Conservation (phyloP, 2,329 filamentous ascomycete genomes). For the Epichloe uncinata region DNA sequence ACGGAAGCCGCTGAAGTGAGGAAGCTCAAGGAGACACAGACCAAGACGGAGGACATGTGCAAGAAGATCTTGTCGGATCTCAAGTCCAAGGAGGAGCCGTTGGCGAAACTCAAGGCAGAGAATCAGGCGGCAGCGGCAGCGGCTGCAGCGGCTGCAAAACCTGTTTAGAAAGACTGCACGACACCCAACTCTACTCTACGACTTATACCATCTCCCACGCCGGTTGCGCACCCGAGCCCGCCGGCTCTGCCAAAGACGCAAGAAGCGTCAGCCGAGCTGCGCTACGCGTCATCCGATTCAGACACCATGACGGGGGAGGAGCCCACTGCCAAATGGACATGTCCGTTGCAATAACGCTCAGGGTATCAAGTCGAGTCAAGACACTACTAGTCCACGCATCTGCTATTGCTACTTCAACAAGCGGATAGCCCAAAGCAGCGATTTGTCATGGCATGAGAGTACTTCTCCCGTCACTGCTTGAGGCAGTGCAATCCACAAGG, state of each 20-base stretch:
- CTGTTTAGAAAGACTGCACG: constrained; percentile 13
- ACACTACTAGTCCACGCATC: no score
- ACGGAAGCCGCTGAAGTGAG: constrained; percentile 52
- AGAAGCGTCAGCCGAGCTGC: not conserved
- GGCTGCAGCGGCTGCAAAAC: constrained; percentile 16
- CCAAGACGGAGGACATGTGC: constrained; percentile 48
- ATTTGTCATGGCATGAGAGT: no score
- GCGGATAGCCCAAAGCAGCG: no score
- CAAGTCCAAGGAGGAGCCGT: constrained; percentile 48
- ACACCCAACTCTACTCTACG: not conserved
- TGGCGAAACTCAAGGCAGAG: constrained; percentile 47
- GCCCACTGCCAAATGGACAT: no score
- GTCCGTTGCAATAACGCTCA: no score
- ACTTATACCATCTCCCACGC: not conserved
- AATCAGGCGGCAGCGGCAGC: constrained; percentile 37
- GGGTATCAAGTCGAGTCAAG: no score
- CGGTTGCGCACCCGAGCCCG: not conserved
- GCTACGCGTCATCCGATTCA: not conserved
- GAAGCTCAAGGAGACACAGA: constrained; percentile 48
- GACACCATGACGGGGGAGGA: no score
- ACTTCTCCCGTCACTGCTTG: no score
- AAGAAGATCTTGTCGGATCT: constrained; percentile 46
- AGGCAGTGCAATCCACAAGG: no score
- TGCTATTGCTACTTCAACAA: no score
- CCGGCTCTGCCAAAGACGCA: not conserved